Percentiles rank a stretch among this genome's conserved stretches.
Evolutionary conservation across 2,329 filamentous ascomycete genomes (phyloP).

Genomic region (Colletotrichum sp.): DNA sequence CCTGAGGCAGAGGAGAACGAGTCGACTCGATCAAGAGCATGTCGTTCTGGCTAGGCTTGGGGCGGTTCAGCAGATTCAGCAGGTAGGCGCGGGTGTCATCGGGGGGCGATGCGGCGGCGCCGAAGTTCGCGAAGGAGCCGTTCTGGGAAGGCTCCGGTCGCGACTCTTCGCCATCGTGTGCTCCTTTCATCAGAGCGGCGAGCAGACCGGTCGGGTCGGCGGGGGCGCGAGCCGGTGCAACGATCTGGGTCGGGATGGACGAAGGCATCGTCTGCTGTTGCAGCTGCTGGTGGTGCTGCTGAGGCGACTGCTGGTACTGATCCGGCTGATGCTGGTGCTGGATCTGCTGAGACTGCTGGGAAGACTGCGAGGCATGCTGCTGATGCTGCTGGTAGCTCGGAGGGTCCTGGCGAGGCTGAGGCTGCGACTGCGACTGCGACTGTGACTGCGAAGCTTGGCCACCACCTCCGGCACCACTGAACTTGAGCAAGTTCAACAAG

Average conservation of each 20-base stretch:
- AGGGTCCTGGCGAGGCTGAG: slow-evolving; percentile 3
- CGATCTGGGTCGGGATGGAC: slow-evolving; percentile 47
- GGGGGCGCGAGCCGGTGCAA: slow-evolving; percentile 61
- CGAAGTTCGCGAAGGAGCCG: slow-evolving; percentile 43
- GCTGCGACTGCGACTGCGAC: background rate
- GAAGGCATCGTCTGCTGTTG: slow-evolving; percentile 30
- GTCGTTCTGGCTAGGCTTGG: slow-evolving; percentile 69
- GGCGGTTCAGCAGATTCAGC: slow-evolving; percentile 82
- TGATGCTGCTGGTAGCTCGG: slow-evolving; percentile 33
- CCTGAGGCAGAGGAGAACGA: slow-evolving; percentile 33
- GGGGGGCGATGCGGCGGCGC: slow-evolving; percentile 55
- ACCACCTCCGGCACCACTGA: slow-evolving; percentile 47
- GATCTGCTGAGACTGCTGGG: slow-evolving; percentile 19
- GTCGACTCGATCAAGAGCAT: slow-evolving; percentile 46
- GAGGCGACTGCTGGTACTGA: slow-evolving; percentile 18
- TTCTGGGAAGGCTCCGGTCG: slow-evolving; percentile 28
- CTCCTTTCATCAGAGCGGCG: slow-evolving; percentile 65
- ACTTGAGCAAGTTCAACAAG: slow-evolving; percentile 67
- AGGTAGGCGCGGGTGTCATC: slow-evolving; percentile 84
- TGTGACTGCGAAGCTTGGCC: slow-evolving; percentile 13
- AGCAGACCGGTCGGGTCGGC: slow-evolving; percentile 63
- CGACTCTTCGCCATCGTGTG: slow-evolving; percentile 52
- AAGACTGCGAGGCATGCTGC: slow-evolving; percentile 25
- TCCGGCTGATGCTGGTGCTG: slow-evolving; percentile 10
- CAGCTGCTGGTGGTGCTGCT: slow-evolving; percentile 26